These are phyloP conservation scores for Nothophaeocryptopus gaeumannii DNA, from an alignment of 2,329 filamentous ascomycete genomes.

Conservation along the genomic window DNA sequence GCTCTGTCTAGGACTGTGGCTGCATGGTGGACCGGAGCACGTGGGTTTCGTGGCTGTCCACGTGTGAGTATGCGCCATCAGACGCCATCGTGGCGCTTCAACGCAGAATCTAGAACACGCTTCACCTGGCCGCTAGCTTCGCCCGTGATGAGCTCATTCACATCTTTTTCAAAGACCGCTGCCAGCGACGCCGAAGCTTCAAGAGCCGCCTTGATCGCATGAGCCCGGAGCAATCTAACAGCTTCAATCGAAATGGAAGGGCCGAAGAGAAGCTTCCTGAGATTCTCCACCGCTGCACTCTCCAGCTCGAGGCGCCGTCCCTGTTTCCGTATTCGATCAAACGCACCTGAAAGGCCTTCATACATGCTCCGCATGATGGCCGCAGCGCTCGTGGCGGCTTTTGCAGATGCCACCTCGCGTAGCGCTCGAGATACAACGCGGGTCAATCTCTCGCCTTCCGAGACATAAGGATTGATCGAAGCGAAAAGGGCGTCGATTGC, in stretches of 20 bases:
- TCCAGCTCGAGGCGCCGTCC: slow-evolving; percentile 10
- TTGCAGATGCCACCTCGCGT: slow-evolving; percentile 19
- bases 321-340: slow-evolving; percentile 12
- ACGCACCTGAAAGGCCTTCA: slow-evolving; percentile 20
- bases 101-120: slow-evolving; percentile 10
- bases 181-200: slow-evolving; percentile 17
- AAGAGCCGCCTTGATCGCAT: slow-evolving; percentile 27
- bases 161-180: slow-evolving; percentile 17
- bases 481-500: slow-evolving; percentile 32
- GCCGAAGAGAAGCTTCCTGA: slow-evolving; percentile 29
- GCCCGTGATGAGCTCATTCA: slow-evolving; percentile 18
- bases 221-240: slow-evolving; percentile 29
- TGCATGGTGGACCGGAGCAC: too few relatives aligned
- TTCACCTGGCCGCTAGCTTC: slow-evolving; percentile 14
- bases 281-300: slow-evolving; percentile 10
- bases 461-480: slow-evolving; percentile 29
- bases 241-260: slow-evolving; percentile 29
- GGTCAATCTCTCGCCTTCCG: slow-evolving; percentile 17
- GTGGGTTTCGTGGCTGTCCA: too few relatives aligned
- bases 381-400: slow-evolving; percentile 14
- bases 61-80: background rate
- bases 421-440: slow-evolving; percentile 18
- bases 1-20: too few relatives aligned
- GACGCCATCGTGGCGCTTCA: slow-evolving; percentile 13
- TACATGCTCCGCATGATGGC: slow-evolving; percentile 25